Conservation (phyloP, 2,329 filamentous ascomycete genomes). For the Stachybotrys chlorohalonatus region DNA sequence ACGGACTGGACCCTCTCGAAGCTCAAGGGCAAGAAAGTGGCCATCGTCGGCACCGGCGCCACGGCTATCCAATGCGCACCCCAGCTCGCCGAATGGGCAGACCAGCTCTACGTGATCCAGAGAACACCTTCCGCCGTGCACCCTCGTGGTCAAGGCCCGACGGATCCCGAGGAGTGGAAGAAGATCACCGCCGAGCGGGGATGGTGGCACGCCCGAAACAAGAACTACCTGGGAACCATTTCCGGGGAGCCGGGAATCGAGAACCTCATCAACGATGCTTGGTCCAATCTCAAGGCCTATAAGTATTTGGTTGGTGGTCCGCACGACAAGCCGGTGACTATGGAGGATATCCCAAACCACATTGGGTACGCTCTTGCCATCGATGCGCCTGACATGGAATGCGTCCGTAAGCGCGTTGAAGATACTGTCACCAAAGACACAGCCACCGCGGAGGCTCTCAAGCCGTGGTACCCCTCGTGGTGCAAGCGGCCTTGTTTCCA, state of each 20-base stretch:
- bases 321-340: neutral
- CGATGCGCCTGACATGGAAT: constrained; percentile 31
- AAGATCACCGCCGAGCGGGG: constrained; percentile 25
- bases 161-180: constrained; percentile 31
- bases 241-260: constrained; percentile 24
- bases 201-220: constrained; percentile 37
- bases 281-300: constrained; percentile 27
- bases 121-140: constrained; percentile 39
- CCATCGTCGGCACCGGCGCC: constrained; percentile 40
- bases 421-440: constrained; percentile 36
- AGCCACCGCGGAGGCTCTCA: constrained; percentile 39
- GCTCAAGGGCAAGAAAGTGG: constrained; percentile 36
- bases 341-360: neutral
- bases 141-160: constrained; percentile 26
- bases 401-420: constrained; percentile 34
- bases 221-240: constrained; percentile 24
- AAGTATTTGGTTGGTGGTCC: constrained; percentile 1
- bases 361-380: constrained; percentile 13
- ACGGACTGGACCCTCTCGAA: constrained; percentile 26
- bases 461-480: constrained; percentile 51
- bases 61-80: constrained; percentile 38
- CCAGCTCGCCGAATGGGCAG: constrained; percentile 33
- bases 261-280: constrained; percentile 40
- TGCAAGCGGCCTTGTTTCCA: constrained; percentile 57
- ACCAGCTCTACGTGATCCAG: constrained; percentile 47